These are phyloP conservation scores for Gossypium australe DNA, from an alignment of 345 rosid species.

Conservation along the genomic window DNA sequence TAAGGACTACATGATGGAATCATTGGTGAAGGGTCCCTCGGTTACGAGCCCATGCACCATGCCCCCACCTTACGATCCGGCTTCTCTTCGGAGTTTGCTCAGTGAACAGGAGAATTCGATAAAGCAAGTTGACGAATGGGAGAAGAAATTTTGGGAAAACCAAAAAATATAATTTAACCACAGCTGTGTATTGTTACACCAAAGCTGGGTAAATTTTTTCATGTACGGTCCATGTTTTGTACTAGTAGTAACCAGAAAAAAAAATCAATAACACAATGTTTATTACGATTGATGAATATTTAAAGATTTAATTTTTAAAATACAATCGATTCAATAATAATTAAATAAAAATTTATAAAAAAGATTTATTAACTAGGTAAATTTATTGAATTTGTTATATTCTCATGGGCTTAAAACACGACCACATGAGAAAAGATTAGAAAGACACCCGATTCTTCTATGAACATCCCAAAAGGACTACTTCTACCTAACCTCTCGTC, in stretches of 20 bases:
- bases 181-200: not conserved
- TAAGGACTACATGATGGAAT: constrained; percentile 56
- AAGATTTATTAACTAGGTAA: no score
- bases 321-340: no score
- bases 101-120: constrained; percentile 27
- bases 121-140: constrained; percentile 12
- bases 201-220: not conserved
- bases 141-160: constrained; percentile 9
- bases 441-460: no score
- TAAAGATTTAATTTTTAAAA: no score
- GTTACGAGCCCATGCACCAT: constrained; percentile 49
- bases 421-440: rapidly evolving
- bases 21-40: constrained; percentile 60
- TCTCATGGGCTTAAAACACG: no score
- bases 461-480: no score
- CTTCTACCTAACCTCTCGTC: no score
- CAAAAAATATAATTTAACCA: not conserved
- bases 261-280: not conserved
- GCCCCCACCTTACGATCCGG: constrained; percentile 58
- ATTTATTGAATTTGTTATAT: no score
- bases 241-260: not conserved
- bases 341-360: not conserved
- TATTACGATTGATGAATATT: not conserved
- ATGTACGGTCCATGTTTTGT: not conserved
- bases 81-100: constrained; percentile 27